Conservation (phyloP, 106 monocot genomes). For the Chionographis japonica region DNA sequence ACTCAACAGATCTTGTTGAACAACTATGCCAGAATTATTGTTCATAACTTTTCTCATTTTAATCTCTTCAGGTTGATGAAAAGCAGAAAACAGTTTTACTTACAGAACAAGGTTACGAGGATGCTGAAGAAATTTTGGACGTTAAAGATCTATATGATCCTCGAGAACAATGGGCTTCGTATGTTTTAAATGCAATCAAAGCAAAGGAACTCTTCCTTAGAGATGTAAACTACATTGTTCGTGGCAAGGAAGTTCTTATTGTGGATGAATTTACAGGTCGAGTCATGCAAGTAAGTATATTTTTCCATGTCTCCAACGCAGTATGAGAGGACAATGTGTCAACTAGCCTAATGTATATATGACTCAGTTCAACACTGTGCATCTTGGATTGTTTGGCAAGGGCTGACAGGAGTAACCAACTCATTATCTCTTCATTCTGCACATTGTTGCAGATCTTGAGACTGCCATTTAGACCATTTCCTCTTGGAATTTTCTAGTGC, state of each 20-base stretch:
- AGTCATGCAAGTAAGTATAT: conserved; percentile 82
- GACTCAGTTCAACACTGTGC: background rate
- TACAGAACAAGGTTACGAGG: conserved; percentile 93
- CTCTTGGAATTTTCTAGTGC: too few relatives aligned
- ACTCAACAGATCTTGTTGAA: background rate
- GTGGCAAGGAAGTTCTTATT: conserved; percentile 88
- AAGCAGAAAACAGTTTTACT: conserved; percentile 94
- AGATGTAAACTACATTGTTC: conserved; percentile 95
- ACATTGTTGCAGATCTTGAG: background rate
- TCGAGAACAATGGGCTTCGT: conserved; percentile 92
- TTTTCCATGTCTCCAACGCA: background rate
- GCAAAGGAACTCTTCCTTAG: conserved; percentile 97
- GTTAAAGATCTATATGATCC: conserved; percentile 98
- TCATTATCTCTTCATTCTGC: background rate
- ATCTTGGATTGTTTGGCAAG: background rate
- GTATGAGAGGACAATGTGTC: background rate
- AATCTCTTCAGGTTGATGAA: conserved; percentile 76
- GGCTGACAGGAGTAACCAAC: background rate
- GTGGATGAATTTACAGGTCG: conserved; percentile 99
- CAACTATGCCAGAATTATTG: background rate
- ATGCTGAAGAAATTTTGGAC: conserved; percentile 91
- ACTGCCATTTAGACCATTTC: background rate
- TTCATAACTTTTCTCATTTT: background rate
- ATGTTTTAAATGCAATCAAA: conserved; percentile 87
- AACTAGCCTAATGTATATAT: background rate